A percentile compares a stretch with the other conserved stretches of the same genome.
Conservation (phyloP, 176 grass and related monocot genomes). For the Typha latifolia region DNA sequence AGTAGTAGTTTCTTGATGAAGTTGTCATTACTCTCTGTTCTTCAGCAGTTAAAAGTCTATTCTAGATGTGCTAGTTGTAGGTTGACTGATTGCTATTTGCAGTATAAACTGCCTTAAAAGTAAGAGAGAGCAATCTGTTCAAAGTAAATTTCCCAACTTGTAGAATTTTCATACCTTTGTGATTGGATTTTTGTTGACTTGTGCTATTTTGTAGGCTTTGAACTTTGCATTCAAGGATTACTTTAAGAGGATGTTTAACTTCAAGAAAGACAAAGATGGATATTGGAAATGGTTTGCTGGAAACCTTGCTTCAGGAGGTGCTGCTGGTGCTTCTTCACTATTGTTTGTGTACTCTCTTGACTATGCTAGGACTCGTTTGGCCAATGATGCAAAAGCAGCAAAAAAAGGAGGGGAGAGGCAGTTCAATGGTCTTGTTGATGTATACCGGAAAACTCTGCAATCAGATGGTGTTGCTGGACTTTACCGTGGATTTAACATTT, state of each 20-base stretch:
- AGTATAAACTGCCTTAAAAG: too few relatives aligned
- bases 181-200: too few relatives aligned
- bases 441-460: constrained; percentile 2
- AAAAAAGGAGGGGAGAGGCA: constrained; percentile 10
- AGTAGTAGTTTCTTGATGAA: too few relatives aligned
- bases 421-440: constrained; percentile 12
- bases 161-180: too few relatives aligned
- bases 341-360: constrained; percentile 3
- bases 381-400: constrained; percentile 10
- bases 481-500: constrained; percentile 12
- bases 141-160: too few relatives aligned
- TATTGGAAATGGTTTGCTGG: constrained; percentile 13
- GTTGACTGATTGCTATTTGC: too few relatives aligned
- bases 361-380: background rate
- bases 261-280: constrained; percentile 13
- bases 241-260: constrained; percentile 10
- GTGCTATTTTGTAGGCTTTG: background rate
- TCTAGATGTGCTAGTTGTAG: too few relatives aligned
- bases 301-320: constrained; percentile 11
- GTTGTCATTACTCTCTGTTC: too few relatives aligned
- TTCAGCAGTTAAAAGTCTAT: too few relatives aligned
- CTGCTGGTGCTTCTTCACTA: constrained; percentile 11
- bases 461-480: constrained; percentile 1
- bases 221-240: constrained; percentile 14
- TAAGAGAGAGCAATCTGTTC: too few relatives aligned